A percentile compares a stretch with the other conserved stretches of the same genome.
phyloP scores from a whole-genome alignment of 441 rosid genomes.

The Macaranga tanarius region DNA sequence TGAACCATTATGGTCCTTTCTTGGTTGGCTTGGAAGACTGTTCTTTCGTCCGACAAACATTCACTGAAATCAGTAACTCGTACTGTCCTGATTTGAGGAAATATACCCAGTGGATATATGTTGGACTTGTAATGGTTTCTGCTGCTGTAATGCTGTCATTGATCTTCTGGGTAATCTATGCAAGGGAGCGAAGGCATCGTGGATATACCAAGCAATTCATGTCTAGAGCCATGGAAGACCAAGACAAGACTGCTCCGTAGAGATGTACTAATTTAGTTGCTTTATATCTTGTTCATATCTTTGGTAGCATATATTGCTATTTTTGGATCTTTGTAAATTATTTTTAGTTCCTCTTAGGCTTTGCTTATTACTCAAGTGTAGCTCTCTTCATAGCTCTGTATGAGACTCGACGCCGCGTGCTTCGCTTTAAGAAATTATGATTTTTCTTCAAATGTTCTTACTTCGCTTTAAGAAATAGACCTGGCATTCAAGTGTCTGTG shows the following conservation, averaged over 20 bases:
- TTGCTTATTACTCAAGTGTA: neutral
- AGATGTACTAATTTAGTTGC: neutral
- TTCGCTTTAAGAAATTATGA: neutral
- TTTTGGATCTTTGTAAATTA: constrained; percentile 3
- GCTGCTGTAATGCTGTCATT: constrained; percentile 84
- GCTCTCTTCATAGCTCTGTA: neutral
- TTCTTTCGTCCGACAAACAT: constrained; percentile 73
- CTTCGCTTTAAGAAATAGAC: too few relatives aligned
- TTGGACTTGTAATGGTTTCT: constrained; percentile 75
- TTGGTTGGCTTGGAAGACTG: constrained; percentile 69
- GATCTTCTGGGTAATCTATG: constrained; percentile 92
- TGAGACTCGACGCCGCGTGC: neutral
- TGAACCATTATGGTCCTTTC: constrained; percentile 80
- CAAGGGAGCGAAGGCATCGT: constrained; percentile 84
- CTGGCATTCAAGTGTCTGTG: too few relatives aligned
- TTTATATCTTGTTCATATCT: neutral
- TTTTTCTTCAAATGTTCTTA: too few relatives aligned
- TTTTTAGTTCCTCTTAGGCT: neutral
- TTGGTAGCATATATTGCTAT: neutral
- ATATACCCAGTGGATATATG: constrained; percentile 59
- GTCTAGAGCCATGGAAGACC: constrained; percentile 22
- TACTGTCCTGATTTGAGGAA: constrained; percentile 68
- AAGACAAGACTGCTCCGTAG: constrained; percentile 35
- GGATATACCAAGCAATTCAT: constrained; percentile 59
- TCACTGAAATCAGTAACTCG: constrained; percentile 43